phyloP scores from a whole-genome alignment of 495 filamentous ascomycete species.

The Annulohypoxylon bovei region DNA sequence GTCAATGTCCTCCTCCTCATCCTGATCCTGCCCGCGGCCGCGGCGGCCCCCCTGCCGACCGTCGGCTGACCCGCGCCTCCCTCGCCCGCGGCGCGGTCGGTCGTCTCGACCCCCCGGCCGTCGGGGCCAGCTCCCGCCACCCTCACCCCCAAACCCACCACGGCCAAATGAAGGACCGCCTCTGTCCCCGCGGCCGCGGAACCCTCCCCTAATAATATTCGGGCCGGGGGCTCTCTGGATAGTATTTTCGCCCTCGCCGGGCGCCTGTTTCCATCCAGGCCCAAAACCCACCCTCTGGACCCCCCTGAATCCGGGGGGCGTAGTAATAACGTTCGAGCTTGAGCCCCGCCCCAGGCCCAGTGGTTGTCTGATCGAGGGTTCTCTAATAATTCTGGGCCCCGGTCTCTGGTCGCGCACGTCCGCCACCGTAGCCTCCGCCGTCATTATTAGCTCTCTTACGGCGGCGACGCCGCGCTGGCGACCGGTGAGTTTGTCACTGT shows the following conservation, averaged over 20 bases:
- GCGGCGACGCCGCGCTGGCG: constrained; percentile 32
- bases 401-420: neutral
- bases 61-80: neutral
- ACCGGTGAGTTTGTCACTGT: constrained; percentile 15
- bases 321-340: neutral
- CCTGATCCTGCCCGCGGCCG: constrained; percentile 4
- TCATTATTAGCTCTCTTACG: constrained; percentile 28
- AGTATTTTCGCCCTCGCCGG: neutral
- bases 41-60: neutral
- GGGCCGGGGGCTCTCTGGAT: neutral
- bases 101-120: constrained; percentile 30
- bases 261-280: too few relatives aligned
- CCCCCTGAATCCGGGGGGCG: neutral
- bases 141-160: neutral
- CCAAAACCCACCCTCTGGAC: neutral
- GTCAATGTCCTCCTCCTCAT: neutral
- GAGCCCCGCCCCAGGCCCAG: neutral
- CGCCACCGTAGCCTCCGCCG: neutral
- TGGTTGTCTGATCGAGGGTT: too few relatives aligned
- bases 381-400: too few relatives aligned
- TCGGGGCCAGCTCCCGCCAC: too few relatives aligned
- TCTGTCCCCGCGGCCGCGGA: constrained; percentile 23
- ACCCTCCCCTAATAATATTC: constrained; percentile 38
- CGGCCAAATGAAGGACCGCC: neutral
- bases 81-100: constrained; percentile 23